Percentiles rank a stretch among this genome's conserved stretches.
These are phyloP conservation scores for Isoetes taiwanensis DNA, from an alignment of 75 land plant species.

Conservation along the genomic window DNA sequence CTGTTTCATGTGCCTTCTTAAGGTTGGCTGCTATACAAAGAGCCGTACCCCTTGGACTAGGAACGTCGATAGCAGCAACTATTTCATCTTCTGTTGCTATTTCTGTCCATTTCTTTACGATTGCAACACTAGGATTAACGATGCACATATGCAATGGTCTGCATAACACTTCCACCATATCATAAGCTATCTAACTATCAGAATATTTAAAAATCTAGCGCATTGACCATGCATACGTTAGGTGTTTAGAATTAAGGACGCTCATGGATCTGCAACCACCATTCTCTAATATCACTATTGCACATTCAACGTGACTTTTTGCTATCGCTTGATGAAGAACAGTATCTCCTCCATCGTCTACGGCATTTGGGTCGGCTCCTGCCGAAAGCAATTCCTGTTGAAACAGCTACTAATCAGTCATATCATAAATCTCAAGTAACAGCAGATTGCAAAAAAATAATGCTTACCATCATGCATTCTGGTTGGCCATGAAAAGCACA, in stretches of 20 bases:
- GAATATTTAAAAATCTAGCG: background rate
- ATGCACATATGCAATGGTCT: constrained; percentile 83
- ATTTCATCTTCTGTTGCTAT: constrained; percentile 62
- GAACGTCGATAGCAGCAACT: constrained; percentile 50
- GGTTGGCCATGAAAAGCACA: constrained; percentile 96
- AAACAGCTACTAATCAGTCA: background rate
- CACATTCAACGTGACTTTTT: constrained; percentile 72
- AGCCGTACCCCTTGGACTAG: constrained; percentile 63
- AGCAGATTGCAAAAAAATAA: background rate
- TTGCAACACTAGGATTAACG: constrained; percentile 67
- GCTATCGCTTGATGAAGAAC: constrained; percentile 77
- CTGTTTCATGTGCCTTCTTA: constrained; percentile 80
- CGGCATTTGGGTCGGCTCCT: constrained; percentile 80
- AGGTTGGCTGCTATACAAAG: constrained; percentile 84
- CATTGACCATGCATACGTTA: constrained; percentile 45
- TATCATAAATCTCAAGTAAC: background rate
- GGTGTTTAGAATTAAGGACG: constrained; percentile 37
- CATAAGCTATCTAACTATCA: constrained; percentile 1
- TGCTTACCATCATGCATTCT: constrained; percentile 76
- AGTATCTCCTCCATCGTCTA: constrained; percentile 86
- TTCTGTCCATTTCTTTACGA: constrained; percentile 74
- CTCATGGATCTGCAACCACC: constrained; percentile 86
- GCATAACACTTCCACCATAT: background rate
- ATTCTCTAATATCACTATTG: constrained; percentile 71
- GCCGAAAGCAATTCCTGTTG: constrained; percentile 69